Evolutionary conservation across 345 rosid species (phyloP).

Genomic region (Rhizophora mangle): DNA sequence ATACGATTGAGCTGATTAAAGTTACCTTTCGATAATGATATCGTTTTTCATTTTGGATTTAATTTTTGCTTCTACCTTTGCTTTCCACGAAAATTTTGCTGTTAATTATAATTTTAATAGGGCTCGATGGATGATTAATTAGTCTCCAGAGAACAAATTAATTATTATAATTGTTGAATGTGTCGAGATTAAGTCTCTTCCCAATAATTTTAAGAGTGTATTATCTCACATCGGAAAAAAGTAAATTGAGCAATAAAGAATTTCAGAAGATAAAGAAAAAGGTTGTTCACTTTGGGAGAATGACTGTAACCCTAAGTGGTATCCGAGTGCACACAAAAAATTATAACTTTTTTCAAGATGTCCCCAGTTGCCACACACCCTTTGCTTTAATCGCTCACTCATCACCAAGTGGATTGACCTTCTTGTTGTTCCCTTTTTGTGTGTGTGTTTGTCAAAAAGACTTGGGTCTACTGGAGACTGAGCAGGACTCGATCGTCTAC

Average conservation of each 20-base stretch:
- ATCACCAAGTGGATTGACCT: not conserved
- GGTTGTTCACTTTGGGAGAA: conserved; percentile 1
- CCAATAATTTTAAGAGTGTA: not conserved
- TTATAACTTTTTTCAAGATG: not conserved
- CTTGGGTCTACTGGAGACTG: conserved; percentile 5
- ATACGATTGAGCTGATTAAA: too few species aligned
- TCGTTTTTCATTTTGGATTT: too few species aligned
- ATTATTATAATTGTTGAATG: too few species aligned
- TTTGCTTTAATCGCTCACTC: not conserved
- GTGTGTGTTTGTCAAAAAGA: not conserved
- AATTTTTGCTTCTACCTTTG: too few species aligned
- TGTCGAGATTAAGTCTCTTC: not conserved
- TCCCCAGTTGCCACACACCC: not conserved
- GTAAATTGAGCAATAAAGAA: not conserved
- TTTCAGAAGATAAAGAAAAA: not conserved
- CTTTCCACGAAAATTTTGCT: too few species aligned
- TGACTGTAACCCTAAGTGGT: not conserved
- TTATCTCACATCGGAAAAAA: too few species aligned
- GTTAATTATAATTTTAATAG: too few species aligned
- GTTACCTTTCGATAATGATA: too few species aligned
- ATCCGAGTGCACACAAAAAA: conserved; percentile 26
- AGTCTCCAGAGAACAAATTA: too few species aligned
- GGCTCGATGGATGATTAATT: too few species aligned
- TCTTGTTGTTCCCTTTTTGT: not conserved
- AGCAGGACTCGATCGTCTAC: not conserved